Conservation (phyloP, 768 basidiomycete species). For the Suillus subalutaceus region DNA sequence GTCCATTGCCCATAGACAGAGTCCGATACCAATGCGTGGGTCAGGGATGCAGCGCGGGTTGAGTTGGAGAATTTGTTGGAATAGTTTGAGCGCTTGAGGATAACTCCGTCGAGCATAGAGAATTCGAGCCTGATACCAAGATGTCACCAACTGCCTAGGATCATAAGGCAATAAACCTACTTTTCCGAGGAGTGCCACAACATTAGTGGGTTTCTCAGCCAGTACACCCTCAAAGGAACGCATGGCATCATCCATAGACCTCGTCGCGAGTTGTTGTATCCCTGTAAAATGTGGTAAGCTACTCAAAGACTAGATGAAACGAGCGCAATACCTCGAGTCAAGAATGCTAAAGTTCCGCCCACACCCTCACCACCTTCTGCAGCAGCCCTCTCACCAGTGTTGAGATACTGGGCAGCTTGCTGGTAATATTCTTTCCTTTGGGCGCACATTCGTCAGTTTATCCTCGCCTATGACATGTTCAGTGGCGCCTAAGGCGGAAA, state of each 20-base stretch:
- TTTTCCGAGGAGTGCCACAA: conserved; percentile 88
- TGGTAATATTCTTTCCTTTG: conserved; percentile 70
- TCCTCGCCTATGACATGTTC: conserved; percentile 58
- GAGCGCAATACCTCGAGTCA: conserved; percentile 60
- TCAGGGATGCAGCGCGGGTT: conserved; percentile 85
- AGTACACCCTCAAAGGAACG: conserved; percentile 83
- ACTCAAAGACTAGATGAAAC: background rate
- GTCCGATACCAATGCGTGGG: conserved; percentile 92
- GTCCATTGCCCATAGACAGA: conserved; percentile 91
- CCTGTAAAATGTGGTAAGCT: conserved; percentile 45
- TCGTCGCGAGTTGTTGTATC: conserved; percentile 78
- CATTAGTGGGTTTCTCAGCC: conserved; percentile 76
- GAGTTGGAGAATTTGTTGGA: conserved; percentile 81
- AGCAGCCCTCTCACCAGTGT: conserved; percentile 56
- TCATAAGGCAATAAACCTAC: conserved; percentile 38
- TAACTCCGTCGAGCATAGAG: conserved; percentile 79
- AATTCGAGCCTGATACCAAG: conserved; percentile 67
- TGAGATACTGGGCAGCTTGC: conserved; percentile 71
- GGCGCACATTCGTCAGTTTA: conserved; percentile 55
- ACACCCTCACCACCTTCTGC: conserved; percentile 63
- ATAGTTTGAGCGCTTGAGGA: conserved; percentile 77
- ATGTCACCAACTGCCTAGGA: conserved; percentile 7
- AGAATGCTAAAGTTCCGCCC: conserved; percentile 56
- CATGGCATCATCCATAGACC: conserved; percentile 81
- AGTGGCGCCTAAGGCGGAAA: conserved; percentile 16